These are phyloP conservation scores for Colletotrichum phormii DNA, from an alignment of 2,329 filamentous ascomycete genomes.

Conservation along the genomic window DNA sequence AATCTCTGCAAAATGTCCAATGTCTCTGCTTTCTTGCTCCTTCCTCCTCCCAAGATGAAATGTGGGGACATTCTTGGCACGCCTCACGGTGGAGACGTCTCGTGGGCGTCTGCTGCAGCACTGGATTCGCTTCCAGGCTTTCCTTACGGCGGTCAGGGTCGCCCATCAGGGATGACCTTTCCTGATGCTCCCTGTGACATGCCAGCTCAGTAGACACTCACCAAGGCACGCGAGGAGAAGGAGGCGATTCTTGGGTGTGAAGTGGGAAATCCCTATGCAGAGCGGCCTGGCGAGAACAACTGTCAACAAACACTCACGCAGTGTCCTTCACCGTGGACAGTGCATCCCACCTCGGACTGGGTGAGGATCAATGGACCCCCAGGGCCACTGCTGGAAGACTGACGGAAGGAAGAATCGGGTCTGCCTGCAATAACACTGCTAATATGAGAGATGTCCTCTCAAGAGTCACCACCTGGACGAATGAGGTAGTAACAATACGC, in stretches of 20 bases:
- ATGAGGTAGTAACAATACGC: background rate
- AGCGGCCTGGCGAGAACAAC: background rate
- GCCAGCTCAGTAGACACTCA: constrained; percentile 25
- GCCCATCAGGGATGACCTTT: constrained; percentile 29
- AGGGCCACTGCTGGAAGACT: too few relatives aligned
- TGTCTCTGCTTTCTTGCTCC: background rate
- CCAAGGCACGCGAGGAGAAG: background rate
- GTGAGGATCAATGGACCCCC: constrained; percentile 17
- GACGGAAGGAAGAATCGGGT: constrained; percentile 21
- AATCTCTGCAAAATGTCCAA: constrained; percentile 8
- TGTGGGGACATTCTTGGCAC: constrained; percentile 27
- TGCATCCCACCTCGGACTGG: constrained; percentile 20
- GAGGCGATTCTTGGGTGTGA: background rate
- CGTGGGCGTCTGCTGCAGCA: constrained; percentile 17
- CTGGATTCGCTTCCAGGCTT: constrained; percentile 14
- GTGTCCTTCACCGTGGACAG: background rate
- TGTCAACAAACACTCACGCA: background rate
- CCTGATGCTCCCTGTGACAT: constrained; percentile 27
- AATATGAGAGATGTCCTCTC: background rate
- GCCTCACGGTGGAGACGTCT: constrained; percentile 20
- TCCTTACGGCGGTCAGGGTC: constrained; percentile 26
- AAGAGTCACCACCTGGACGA: background rate
- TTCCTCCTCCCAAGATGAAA: constrained; percentile 31
- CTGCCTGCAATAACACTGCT: background rate
- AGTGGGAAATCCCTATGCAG: constrained; percentile 3